These are phyloP conservation scores for Hyaloscypha finlandica DNA, from an alignment of 495 filamentous ascomycete genomes.

Conservation along the genomic window DNA sequence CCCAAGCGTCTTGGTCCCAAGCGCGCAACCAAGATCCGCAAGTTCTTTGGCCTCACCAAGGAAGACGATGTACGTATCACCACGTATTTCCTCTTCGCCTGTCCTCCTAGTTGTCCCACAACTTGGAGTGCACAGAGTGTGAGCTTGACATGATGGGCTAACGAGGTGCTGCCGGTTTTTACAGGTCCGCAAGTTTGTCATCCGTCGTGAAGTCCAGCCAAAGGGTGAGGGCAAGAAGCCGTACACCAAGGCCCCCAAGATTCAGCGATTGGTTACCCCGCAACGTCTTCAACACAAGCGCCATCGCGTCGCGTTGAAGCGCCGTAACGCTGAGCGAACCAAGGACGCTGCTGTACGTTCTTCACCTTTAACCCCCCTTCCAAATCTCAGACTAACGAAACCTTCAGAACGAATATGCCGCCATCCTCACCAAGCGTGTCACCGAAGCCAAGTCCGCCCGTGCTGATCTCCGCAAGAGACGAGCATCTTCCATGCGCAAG, in stretches of 20 bases:
- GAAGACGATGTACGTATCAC: slow-evolving; percentile 92
- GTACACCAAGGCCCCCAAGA: slow-evolving; percentile 99
- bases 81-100: slow-evolving; percentile 58
- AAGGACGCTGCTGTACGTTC: slow-evolving; percentile 97
- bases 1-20: slow-evolving; percentile 99
- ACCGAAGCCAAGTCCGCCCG: slow-evolving; percentile 89
- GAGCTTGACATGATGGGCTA: slow-evolving; percentile 25
- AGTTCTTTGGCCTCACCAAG: slow-evolving; percentile 98
- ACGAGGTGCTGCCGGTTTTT: slow-evolving; percentile 32
- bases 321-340: slow-evolving; percentile 86
- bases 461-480: slow-evolving; percentile 89
- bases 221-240: slow-evolving; percentile 95
- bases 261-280: slow-evolving; percentile 98
- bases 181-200: slow-evolving; percentile 96
- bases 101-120: slow-evolving; percentile 33
- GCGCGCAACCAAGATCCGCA: slow-evolving; percentile 98
- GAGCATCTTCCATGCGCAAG: slow-evolving; percentile 83
- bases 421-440: slow-evolving; percentile 92
- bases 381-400: slow-evolving; percentile 39
- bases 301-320: slow-evolving; percentile 95
- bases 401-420: slow-evolving; percentile 82
- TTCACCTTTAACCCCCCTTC: not conserved
- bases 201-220: slow-evolving; percentile 93
- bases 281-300: slow-evolving; percentile 99
- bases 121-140: slow-evolving; percentile 32